Percentiles rank a stretch among this genome's conserved stretches.
phyloP scores from a whole-genome alignment of 768 basidiomycete genomes.

The Hygrocybe punicea region DNA sequence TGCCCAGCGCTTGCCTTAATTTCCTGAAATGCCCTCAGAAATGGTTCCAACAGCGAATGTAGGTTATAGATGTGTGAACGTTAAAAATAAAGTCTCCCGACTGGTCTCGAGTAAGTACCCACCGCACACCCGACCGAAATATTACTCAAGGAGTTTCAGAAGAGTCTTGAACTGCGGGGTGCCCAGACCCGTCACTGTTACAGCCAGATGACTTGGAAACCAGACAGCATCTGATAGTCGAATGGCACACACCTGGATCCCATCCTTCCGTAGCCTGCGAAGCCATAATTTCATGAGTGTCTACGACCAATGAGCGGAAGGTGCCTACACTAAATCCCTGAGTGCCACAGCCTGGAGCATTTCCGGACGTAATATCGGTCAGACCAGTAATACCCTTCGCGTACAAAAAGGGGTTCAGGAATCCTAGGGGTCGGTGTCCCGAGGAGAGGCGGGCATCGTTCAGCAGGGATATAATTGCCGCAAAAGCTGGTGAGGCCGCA shows the following conservation, averaged over 20 bases:
- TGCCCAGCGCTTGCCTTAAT: no score
- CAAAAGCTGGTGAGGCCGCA: constrained; percentile 28
- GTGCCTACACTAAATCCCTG: constrained; percentile 32
- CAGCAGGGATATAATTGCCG: constrained; percentile 27
- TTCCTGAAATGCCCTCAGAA: no score
- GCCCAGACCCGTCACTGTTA: constrained; percentile 51
- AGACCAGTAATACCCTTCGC: constrained; percentile 15
- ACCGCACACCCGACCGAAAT: not conserved
- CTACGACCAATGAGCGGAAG: not conserved
- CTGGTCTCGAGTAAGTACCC: no score
- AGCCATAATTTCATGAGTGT: not conserved
- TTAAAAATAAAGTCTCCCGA: no score
- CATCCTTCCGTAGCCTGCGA: constrained; percentile 21
- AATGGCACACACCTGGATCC: constrained; percentile 19
- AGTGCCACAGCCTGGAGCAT: constrained; percentile 47
- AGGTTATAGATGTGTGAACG: no score
- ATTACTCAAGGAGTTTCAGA: constrained; percentile 18
- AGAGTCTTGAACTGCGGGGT: constrained; percentile 52
- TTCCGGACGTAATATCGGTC: constrained; percentile 25
- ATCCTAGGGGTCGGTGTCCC: constrained; percentile 16
- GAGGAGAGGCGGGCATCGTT: constrained; percentile 29
- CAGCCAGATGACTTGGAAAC: not conserved
- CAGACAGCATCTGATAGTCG: not conserved
- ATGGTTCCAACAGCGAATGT: no score
- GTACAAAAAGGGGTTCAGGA: constrained; percentile 25